phyloP scores from a whole-genome alignment of 805 yeast species.

The Nakazawaea ambrosiae region DNA sequence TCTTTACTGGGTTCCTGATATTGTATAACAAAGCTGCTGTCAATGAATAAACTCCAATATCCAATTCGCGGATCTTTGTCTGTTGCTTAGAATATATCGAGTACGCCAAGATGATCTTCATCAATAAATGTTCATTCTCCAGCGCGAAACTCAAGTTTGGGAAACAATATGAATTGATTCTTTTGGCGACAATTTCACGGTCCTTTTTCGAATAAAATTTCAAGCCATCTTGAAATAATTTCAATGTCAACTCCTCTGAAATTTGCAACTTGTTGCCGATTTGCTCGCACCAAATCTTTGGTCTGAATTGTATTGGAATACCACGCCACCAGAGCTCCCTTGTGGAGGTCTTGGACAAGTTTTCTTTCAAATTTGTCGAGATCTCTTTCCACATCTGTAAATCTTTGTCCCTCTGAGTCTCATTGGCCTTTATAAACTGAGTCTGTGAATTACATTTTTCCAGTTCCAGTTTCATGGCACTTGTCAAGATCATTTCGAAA shows the following conservation, averaged over 20 bases:
- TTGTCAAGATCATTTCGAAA: conserved; percentile 36
- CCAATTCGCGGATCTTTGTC: not conserved
- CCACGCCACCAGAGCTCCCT: conserved; percentile 61
- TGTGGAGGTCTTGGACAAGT: conserved; percentile 29
- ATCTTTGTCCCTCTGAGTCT: conserved; percentile 31
- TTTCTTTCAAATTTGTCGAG: conserved; percentile 29
- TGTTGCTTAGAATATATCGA: not conserved
- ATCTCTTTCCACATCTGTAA: conserved; percentile 30
- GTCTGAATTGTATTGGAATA: conserved; percentile 37
- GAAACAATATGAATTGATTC: conserved; percentile 5
- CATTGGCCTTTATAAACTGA: conserved; percentile 21
- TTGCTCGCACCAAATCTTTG: conserved; percentile 43
- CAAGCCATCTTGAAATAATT: not conserved
- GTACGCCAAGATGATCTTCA: conserved; percentile 3
- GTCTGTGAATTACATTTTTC: conserved; percentile 18
- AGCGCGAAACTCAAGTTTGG: conserved; percentile 6
- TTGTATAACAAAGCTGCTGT: conserved; percentile 3
- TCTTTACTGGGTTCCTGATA: conserved; percentile 5
- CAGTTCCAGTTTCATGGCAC: conserved; percentile 34
- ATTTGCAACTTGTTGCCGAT: conserved; percentile 27
- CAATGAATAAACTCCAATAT: conserved; percentile 6
- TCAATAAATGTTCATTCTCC: not conserved
- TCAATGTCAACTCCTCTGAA: conserved; percentile 9
- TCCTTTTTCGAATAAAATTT: not conserved
- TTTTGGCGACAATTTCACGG: not conserved